Evolutionary conservation across 805 yeast genomes (phyloP).

Genomic region (Barnettozyma wickerhamii): DNA sequence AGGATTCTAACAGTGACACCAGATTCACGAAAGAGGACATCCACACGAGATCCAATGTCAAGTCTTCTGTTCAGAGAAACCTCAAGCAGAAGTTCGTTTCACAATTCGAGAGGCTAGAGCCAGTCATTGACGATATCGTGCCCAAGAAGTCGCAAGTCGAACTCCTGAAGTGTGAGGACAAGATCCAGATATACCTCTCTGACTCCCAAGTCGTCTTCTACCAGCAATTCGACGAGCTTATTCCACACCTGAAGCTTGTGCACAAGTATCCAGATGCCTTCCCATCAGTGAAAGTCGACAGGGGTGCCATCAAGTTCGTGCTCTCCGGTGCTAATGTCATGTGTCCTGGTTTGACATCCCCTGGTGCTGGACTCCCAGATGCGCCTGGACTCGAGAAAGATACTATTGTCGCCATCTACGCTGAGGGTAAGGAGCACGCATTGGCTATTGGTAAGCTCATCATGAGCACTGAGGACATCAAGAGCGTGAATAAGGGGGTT

Average conservation of each 20-base stretch:
- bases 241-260: constrained; percentile 71
- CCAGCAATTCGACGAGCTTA: constrained; percentile 75
- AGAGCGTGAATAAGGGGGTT: constrained; percentile 75
- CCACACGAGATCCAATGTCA: constrained; percentile 86
- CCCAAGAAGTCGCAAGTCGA: constrained; percentile 87
- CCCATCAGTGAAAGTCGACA: constrained; percentile 85
- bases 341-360: constrained; percentile 92
- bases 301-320: constrained; percentile 95
- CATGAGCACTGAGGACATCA: constrained; percentile 89
- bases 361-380: constrained; percentile 80
- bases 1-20: not conserved
- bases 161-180: constrained; percentile 84
- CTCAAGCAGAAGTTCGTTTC: constrained; percentile 67
- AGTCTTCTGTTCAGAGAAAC: constrained; percentile 92
- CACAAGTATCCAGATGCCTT: constrained; percentile 81
- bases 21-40: constrained; percentile 81
- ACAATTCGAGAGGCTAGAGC: constrained; percentile 72
- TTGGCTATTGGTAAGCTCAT: constrained; percentile 83
- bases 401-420: constrained; percentile 75
- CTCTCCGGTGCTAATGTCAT: constrained; percentile 94
- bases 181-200: constrained; percentile 69
- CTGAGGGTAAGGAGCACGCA: constrained; percentile 91
- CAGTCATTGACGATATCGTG: constrained; percentile 71
- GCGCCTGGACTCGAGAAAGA: constrained; percentile 60
- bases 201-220: constrained; percentile 72